These are phyloP conservation scores for Tephrocybe sp. DNA, from an alignment of 768 basidiomycete genomes.

Conservation along the genomic window DNA sequence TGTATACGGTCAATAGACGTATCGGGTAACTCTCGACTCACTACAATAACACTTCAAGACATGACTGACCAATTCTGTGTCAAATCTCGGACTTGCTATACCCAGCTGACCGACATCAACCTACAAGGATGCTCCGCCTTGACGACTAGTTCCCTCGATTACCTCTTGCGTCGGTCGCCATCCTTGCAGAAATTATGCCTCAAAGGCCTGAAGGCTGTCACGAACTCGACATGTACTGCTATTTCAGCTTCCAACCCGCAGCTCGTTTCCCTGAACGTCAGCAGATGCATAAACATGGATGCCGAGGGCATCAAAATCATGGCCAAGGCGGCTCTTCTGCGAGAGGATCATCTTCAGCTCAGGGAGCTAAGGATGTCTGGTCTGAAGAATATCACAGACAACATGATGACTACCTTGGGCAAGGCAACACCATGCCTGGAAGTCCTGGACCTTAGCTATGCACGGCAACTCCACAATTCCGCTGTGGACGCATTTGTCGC, in stretches of 20 bases:
- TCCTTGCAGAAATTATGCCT: conserved; percentile 55
- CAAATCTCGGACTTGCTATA: conserved; percentile 41
- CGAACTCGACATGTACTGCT: conserved; percentile 70
- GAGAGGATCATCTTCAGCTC: conserved; percentile 48
- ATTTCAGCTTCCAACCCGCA: conserved; percentile 56
- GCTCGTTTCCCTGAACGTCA: conserved; percentile 63
- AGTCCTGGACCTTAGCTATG: conserved; percentile 78
- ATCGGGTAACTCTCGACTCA: conserved; percentile 54
- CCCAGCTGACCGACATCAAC: conserved; percentile 69
- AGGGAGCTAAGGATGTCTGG: conserved; percentile 68
- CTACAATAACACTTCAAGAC: conserved; percentile 45
- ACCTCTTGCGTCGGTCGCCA: conserved; percentile 66
- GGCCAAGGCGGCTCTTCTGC: conserved; percentile 39
- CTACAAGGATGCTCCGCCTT: conserved; percentile 70
- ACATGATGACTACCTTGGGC: conserved; percentile 63
- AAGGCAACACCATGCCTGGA: conserved; percentile 69
- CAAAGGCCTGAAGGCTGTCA: conserved; percentile 66
- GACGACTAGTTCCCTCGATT: conserved; percentile 64
- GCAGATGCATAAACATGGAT: conserved; percentile 67
- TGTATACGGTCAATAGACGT: conserved; percentile 65
- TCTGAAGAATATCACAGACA: conserved; percentile 57
- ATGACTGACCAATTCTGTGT: conserved; percentile 56
- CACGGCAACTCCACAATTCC: conserved; percentile 69
- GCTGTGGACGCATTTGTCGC: conserved; percentile 71
- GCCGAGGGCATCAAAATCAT: conserved; percentile 57